Evolutionary conservation across 768 basidiomycete species (phyloP), one percentile per base, ranked within the genome.

Genomic region (Strobilomyces dryophilus): DNA sequence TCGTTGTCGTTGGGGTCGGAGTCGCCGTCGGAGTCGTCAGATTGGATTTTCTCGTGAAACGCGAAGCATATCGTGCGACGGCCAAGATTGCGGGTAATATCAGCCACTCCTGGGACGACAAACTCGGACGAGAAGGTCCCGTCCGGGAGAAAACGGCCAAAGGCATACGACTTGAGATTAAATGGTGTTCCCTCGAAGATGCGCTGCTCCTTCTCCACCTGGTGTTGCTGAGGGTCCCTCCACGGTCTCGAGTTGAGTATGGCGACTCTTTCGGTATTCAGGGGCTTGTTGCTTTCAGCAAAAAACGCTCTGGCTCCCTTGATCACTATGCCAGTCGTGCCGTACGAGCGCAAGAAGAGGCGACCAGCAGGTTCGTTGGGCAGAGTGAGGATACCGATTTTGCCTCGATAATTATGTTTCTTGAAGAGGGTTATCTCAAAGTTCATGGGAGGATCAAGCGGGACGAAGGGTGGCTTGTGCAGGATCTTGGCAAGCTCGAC

Each of bases 1-100:
- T n/a, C n/a, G n/a, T n/a, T n/a, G n/a, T n/a, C n/a, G n/a, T n/a
- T n/a, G n/a, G n/a, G n/a, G n/a, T n/a, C n/a, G n/a, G n/a, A n/a
- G n/a, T n/a, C n/a, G n/a, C n/a, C n/a, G n/a, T n/a, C n/a, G n/a
- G n/a, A n/a, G n/a, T n/a, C 47, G 37, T 40, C 50, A 26, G 18
- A 46, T 37, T 41, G 60, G 62, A 47, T 21, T 58, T 68, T 61
- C 56, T 56, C 57, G 61, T 57, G 52, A 57, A 68, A 49, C 41
- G 63, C 64, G 35, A 75, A 65, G 57, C 67, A 62, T 51, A 75
- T 55, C 15, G 55, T 53, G 39, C 55, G 65, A 12, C 55, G 64
- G 42, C 71, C 68, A 43, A 72, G 51, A 58, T 75, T 68, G 60
- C 73, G 75, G 53, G 71, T 63, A 55, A 75, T 64, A 27, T 62